Conservation (phyloP, 345 rosid species). For the Populus pruinosa region DNA sequence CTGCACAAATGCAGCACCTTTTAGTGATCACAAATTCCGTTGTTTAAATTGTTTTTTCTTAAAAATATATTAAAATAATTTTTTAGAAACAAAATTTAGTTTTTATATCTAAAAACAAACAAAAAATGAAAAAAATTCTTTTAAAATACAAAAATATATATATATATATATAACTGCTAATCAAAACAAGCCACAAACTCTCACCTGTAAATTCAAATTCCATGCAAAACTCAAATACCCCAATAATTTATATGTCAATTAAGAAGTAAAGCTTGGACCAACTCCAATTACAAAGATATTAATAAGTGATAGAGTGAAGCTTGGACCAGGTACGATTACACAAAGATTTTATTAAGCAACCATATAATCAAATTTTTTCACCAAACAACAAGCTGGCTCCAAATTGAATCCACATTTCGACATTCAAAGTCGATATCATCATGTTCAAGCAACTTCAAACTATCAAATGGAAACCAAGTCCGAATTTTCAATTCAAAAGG, state of each 20-base stretch:
- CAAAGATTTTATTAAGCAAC: background rate
- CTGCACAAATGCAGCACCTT: conserved; percentile 32
- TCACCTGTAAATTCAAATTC: background rate
- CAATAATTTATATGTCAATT: background rate
- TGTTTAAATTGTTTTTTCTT: too few species aligned
- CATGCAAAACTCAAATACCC: background rate
- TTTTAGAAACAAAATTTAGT: too few species aligned
- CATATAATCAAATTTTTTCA: background rate
- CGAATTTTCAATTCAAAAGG: background rate
- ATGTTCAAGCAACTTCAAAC: background rate
- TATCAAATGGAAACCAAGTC: background rate
- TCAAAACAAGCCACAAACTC: background rate
- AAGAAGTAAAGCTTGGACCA: background rate
- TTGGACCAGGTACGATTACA: background rate
- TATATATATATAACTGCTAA: background rate
- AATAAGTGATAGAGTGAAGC: background rate
- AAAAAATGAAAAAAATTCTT: too few species aligned
- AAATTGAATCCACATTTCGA: background rate
- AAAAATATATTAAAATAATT: too few species aligned
- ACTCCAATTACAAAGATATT: background rate
- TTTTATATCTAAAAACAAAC: too few species aligned
- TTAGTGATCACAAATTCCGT: background rate
- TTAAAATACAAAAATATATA: background rate
- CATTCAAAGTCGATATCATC: background rate
- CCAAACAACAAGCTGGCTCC: background rate